Conservation (phyloP, 805 yeast genomes). For the Teunomyces tritomae region DNA sequence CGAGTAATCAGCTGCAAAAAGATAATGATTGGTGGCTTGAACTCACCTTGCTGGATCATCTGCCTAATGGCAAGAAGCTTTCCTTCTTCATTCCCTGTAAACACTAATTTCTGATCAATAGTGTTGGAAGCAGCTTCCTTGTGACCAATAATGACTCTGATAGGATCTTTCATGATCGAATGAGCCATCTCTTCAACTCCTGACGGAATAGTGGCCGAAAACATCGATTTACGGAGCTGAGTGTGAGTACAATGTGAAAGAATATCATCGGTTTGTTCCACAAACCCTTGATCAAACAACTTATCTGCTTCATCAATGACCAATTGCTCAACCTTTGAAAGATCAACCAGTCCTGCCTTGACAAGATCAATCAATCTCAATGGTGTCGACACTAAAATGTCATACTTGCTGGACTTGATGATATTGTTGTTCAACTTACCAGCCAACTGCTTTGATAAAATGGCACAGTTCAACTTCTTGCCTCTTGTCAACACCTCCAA, state of each 20-base stretch:
- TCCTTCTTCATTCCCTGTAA: constrained; percentile 95
- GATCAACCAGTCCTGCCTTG: constrained; percentile 55
- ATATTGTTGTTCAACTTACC: constrained; percentile 62
- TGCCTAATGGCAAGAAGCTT: constrained; percentile 88
- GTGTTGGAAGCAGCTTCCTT: constrained; percentile 87
- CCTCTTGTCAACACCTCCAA: constrained; percentile 57
- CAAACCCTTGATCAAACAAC: constrained; percentile 80
- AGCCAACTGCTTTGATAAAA: constrained; percentile 70
- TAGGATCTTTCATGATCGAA: constrained; percentile 79
- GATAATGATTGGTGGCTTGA: constrained; percentile 89
- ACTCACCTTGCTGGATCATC: constrained; percentile 76
- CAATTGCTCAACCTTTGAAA: constrained; percentile 66
- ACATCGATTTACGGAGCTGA: constrained; percentile 68
- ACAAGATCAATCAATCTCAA: constrained; percentile 79
- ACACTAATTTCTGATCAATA: constrained; percentile 79
- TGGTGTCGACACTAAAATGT: constrained; percentile 85
- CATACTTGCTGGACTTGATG: constrained; percentile 62
- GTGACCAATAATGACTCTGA: constrained; percentile 86
- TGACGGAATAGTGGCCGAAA: constrained; percentile 94
- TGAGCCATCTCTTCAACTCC: constrained; percentile 86
- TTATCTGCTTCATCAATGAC: constrained; percentile 96
- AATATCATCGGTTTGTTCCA: constrained; percentile 87
- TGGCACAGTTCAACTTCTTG: constrained; percentile 55
- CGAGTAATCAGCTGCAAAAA: constrained; percentile 89
- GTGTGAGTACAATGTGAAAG: constrained; percentile 55